Conservation (phyloP, 2,329 filamentous ascomycete genomes). For the Zelopaecilomyces penicillatus region DNA sequence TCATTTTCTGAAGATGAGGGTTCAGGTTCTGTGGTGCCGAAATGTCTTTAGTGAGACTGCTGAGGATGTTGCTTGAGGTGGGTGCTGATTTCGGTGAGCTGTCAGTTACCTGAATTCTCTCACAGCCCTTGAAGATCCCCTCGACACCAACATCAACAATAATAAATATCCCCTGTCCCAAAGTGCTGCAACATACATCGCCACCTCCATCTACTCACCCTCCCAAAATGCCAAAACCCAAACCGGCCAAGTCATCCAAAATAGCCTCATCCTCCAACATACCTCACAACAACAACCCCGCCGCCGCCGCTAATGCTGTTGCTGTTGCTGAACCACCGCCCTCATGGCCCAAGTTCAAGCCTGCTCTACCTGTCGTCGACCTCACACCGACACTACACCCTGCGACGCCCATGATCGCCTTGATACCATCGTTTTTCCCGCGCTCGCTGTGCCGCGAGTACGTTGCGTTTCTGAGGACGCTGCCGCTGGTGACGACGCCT, state of each 20-base stretch:
- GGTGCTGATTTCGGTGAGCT: too few species aligned
- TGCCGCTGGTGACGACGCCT: constrained; percentile 71
- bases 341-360: constrained; percentile 65
- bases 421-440: constrained; percentile 68
- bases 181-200: too few species aligned
- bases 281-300: too few species aligned
- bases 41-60: too few species aligned
- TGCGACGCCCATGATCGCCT: constrained; percentile 54
- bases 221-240: constrained; percentile 25
- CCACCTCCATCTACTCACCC: neutral
- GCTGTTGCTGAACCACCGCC: constrained; percentile 22
- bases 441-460: constrained; percentile 67
- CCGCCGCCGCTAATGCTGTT: constrained; percentile 3
- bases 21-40: too few species aligned
- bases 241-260: constrained; percentile 19
- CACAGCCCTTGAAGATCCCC: too few species aligned
- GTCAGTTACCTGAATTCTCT: too few species aligned
- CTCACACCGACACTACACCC: constrained; percentile 50
- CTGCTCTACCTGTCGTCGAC: constrained; percentile 56
- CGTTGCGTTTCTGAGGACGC: constrained; percentile 58
- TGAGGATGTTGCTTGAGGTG: too few species aligned
- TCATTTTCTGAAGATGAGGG: too few species aligned
- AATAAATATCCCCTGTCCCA: too few species aligned
- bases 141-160: too few species aligned
- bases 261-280: constrained; percentile 7